phyloP scores from a whole-genome alignment of 192 early-diverging fungal genomes.

The Pilobolus umbonatus region DNA sequence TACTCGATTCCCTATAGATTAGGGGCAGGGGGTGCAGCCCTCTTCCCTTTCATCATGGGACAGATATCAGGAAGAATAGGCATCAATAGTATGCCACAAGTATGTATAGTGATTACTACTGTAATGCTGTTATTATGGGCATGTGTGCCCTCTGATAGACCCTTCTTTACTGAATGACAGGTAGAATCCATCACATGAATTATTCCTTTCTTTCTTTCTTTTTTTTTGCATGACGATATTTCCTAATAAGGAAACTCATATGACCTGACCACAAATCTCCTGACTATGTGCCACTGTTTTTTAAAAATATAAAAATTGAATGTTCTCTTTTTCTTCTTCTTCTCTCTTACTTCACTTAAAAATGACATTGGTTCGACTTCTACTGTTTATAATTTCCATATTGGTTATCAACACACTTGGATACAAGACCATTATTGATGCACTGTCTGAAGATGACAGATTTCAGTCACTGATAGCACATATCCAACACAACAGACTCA shows the following conservation, averaged over 20 bases:
- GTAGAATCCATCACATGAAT: too few relatives aligned
- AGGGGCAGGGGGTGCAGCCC: conserved; percentile 24
- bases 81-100: conserved; percentile 16
- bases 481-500: conserved; percentile 51
- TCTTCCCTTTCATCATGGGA: conserved; percentile 31
- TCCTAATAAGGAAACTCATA: too few relatives aligned
- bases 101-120: conserved; percentile 12
- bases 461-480: conserved; percentile 48
- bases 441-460: conserved; percentile 46
- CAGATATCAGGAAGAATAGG: conserved; percentile 22
- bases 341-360: too few relatives aligned
- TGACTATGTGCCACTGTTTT: too few relatives aligned
- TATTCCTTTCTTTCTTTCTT: too few relatives aligned
- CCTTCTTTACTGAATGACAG: background rate
- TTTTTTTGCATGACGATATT: too few relatives aligned
- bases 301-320: too few relatives aligned
- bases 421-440: conserved; percentile 45
- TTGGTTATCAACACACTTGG: too few relatives aligned
- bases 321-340: too few relatives aligned
- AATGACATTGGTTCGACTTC: too few relatives aligned
- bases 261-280: too few relatives aligned
- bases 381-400: too few relatives aligned
- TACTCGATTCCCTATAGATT: conserved; percentile 1
- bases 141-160: conserved; percentile 11
- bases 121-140: conserved; percentile 20